Base-by-base conservation (phyloP, 164 flowering plant genomes). In the Euptelea pleiosperma region DNA sequence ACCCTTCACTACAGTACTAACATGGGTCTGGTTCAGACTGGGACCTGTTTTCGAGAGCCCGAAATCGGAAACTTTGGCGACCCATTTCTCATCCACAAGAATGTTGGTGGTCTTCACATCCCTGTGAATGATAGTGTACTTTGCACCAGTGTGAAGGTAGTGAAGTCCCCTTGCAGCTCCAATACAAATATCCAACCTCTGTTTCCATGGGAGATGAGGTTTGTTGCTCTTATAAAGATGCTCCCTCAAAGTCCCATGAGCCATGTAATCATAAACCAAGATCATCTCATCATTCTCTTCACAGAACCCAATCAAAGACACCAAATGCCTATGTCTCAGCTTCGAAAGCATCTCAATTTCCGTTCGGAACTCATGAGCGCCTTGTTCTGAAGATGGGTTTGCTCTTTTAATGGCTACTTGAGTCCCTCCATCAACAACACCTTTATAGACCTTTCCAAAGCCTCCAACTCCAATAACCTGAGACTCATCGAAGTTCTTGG, bases 341-440 rank as follows among this genome's bases (percentile, higher is more conserved):
- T 78, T 81, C 0, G 85, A 81, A 28, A 81, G 85, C 81, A 76
- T 74, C 70, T 78, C 85, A 22, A 81, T 81, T 52, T 85, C 87
- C 0, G 91, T 82, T 49, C 69, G 64, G 65, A 85, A 85, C 62
- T 85, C 87, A 26, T 77, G 55, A 30, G 76, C 69, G 14, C 86
- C 91, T 66, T 85, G 87, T 35, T 79, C 80, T 1, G 91, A 82
- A 44, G 79, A 75, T 0, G 87, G 91, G 68, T 82, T 85, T 18
- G 91, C 72, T 71, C 87, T 74, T 60, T 85, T 85, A 8, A 85
- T 77, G 3, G 87, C 91, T 8, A 85, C 91, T 25, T 70, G 65
- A 1, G 72, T 73, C 22, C 64, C 74, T 53, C 80, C 80, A 49
- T 82, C 89, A 28, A 84, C 59, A 28, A 71, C 57, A 4, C 84